Evolutionary conservation across 2,329 filamentous ascomycete species (phyloP).

Genomic region (Aquanectria penicillioides): DNA sequence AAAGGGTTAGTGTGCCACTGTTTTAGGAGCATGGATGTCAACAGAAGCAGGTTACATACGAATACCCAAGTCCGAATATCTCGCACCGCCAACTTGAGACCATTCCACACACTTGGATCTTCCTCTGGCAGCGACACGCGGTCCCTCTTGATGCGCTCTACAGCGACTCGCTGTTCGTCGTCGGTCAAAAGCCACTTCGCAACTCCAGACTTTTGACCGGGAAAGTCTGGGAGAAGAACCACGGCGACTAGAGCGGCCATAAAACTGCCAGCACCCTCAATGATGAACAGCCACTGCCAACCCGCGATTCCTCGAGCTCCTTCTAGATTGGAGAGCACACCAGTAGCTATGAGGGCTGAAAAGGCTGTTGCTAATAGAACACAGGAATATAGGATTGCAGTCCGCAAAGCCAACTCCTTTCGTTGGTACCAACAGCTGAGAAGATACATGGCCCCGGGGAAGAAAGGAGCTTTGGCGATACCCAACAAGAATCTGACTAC

Average conservation of each 20-base stretch:
- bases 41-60: no score
- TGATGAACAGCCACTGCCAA: conserved; percentile 61
- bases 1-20: background rate
- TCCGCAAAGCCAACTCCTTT: conserved; percentile 35
- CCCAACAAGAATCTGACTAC: conserved; percentile 35
- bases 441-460: conserved; percentile 18
- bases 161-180: conserved; percentile 22
- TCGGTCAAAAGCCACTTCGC: conserved; percentile 24
- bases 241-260: conserved; percentile 26
- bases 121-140: conserved; percentile 33
- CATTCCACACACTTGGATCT: conserved; percentile 24
- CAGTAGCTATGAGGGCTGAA: conserved; percentile 34
- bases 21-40: no score
- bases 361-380: conserved; percentile 33
- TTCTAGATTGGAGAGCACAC: conserved; percentile 43
- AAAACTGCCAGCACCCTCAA: conserved; percentile 62
- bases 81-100: conserved; percentile 33
- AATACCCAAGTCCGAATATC: conserved; percentile 41
- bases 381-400: conserved; percentile 38
- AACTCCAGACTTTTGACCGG: conserved; percentile 16
- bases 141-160: conserved; percentile 30
- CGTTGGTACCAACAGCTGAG: conserved; percentile 40
- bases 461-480: conserved; percentile 38
- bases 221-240: conserved; percentile 31
- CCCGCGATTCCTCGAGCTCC: conserved; percentile 62